Base-by-base conservation (phyloP, 768 basidiomycete genomes). In the Favolaschia claudopus region DNA sequence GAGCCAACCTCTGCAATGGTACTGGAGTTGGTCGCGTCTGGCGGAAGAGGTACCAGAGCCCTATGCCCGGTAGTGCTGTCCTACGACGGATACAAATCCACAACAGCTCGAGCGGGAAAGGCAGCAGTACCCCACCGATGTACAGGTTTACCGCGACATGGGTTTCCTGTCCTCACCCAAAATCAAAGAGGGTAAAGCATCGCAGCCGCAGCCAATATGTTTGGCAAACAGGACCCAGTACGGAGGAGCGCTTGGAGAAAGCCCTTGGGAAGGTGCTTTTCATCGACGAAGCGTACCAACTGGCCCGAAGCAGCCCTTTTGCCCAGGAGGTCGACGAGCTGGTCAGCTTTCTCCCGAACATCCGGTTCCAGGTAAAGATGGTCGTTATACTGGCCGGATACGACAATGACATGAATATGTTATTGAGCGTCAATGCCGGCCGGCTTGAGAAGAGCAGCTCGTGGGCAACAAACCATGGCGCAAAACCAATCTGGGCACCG, bases 281-380 rank as follows among this genome's bases (percentile, higher is more conserved):
- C 73, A 77, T 90, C 47, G 89, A 90, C 52, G 89, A 91, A 59
- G 89, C 89, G 0, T 91, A 91, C 63, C 77, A 87, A 24, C 75
- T 91, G 7, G 69, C 77, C 12, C 77, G 87, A 32, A 87, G 87
- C 0, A 83, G 76, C 0, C n/a, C n/a, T n/a, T 91, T 89, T 62
- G 86, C 88, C 1, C 78, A 87, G 69, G 89, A 91, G 68, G 80
- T 88, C 27, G 89, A 91, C 65, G 89, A 91, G 61, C 69, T 91
- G 20, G 89, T 90, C 12, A 81, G 80, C 7, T 67, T 85, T 1
- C 74, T 90, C 58, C 89, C 89, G 0, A 75, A 85, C 34, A 79
- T 83, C 3, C 75, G 68, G 36, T 90, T 81, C 74, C 77, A 78
- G 62, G 74, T 77, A 27, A 89, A 88, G 65, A 68, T 90, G 22